Percentiles rank a stretch among this genome's conserved stretches.
These are phyloP conservation scores for Diplocarpon rosae DNA, from an alignment of 2,329 filamentous ascomycete species.

Conservation along the genomic window DNA sequence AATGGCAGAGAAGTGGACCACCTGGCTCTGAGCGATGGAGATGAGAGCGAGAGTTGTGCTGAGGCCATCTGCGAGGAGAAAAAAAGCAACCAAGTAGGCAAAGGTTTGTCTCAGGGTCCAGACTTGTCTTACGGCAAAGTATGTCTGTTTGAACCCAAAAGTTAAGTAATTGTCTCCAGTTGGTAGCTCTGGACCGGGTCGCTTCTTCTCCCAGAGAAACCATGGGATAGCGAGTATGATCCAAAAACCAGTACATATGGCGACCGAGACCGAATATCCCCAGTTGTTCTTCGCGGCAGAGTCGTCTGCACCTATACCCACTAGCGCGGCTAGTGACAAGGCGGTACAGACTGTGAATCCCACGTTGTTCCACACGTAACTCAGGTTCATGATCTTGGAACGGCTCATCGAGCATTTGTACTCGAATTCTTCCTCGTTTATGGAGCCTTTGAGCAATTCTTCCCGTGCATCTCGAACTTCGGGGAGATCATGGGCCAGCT, in stretches of 20 bases:
- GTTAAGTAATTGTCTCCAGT: constrained; percentile 22
- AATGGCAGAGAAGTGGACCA: constrained; percentile 23
- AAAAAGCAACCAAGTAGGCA: constrained; percentile 24
- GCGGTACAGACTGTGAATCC: constrained; percentile 23
- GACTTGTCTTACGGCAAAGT: constrained; percentile 21
- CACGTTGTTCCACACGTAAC: constrained; percentile 25
- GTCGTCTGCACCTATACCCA: constrained; percentile 21
- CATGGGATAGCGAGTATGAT: constrained; percentile 25
- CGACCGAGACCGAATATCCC: constrained; percentile 25
- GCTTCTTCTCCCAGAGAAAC: constrained; percentile 26
- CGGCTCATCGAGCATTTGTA: constrained; percentile 22
- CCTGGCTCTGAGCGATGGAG: constrained; percentile 23
- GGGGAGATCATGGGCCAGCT: constrained; percentile 24
- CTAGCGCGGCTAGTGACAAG: constrained; percentile 21
- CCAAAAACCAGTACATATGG: constrained; percentile 25
- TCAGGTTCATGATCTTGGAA: constrained; percentile 26
- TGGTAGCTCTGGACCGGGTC: constrained; percentile 23
- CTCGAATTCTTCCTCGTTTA: constrained; percentile 21
- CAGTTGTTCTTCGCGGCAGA: constrained; percentile 22
- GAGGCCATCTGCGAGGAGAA: constrained; percentile 25
- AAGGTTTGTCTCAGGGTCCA: constrained; percentile 25
- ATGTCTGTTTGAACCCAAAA: constrained; percentile 25
- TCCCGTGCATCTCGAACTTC: constrained; percentile 20
- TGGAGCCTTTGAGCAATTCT: constrained; percentile 15
- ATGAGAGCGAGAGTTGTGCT: constrained; percentile 21